A percentile compares a stretch with the other conserved stretches of the same genome.
These are phyloP conservation scores for Clonostachys sp. DNA, from an alignment of 2,329 filamentous ascomycete species.

Conservation along the genomic window DNA sequence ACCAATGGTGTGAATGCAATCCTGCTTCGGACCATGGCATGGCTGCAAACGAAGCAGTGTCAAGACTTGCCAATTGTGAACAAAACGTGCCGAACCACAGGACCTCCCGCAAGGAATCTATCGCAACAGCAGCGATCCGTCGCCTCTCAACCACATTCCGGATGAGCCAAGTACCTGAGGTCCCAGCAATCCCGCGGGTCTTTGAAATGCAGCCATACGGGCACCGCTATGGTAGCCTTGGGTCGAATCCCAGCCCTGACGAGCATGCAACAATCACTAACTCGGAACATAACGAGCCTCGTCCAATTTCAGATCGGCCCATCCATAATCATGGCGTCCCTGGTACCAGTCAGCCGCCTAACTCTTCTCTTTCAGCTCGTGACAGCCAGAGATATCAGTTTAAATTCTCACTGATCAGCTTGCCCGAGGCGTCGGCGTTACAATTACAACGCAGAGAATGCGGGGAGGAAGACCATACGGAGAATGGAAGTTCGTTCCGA, in stretches of 20 bases:
- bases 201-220: slow-evolving; percentile 14
- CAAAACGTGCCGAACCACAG: neutral
- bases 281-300: neutral
- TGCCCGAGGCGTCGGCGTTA: slow-evolving; percentile 26
- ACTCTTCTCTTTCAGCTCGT: slow-evolving; percentile 14
- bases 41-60: no score
- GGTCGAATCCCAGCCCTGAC: slow-evolving; percentile 9
- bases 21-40: neutral
- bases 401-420: slow-evolving; percentile 27
- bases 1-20: slow-evolving; percentile 6
- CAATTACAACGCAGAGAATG: slow-evolving; percentile 22
- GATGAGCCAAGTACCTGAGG: neutral
- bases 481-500: slow-evolving; percentile 17
- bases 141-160: slow-evolving; percentile 18
- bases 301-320: slow-evolving; percentile 13
- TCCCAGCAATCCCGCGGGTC: neutral
- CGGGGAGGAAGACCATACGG: slow-evolving; percentile 30
- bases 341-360: slow-evolving; percentile 11
- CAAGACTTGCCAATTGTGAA: no score
- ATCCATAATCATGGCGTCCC: slow-evolving; percentile 13
- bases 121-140: slow-evolving; percentile 13
- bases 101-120: slow-evolving; percentile 1
- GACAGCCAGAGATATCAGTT: slow-evolving; percentile 16
- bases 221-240: slow-evolving; percentile 22
- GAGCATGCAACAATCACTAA: neutral